A percentile compares a stretch with the other conserved stretches of the same genome.
phyloP scores from a whole-genome alignment of 371 early-diverging fungal species.

The Lichtheimia ornata region DNA sequence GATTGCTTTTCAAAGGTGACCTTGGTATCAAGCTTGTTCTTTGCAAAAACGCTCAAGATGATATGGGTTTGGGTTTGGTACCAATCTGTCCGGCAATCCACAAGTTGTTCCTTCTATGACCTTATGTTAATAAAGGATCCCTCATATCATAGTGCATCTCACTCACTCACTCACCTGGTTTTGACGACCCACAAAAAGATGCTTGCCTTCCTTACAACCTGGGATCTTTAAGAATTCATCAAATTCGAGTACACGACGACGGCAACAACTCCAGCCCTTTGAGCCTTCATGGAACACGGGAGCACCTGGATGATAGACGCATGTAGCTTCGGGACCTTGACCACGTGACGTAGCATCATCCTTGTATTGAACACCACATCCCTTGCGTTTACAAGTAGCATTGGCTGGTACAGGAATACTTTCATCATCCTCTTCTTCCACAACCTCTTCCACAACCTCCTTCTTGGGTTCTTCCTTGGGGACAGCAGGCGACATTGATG shows the following conservation, averaged over 20 bases:
- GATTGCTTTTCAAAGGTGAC: constrained; percentile 57
- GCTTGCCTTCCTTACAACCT: constrained; percentile 86
- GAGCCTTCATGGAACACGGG: constrained; percentile 94
- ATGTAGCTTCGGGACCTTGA: constrained; percentile 57
- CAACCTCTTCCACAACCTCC: constrained; percentile 21
- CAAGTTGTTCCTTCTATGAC: constrained; percentile 50
- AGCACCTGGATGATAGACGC: constrained; percentile 85
- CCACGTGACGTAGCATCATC: constrained; percentile 67
- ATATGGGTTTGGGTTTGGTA: constrained; percentile 88
- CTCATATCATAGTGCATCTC: not conserved
- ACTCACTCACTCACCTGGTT: constrained; percentile 19
- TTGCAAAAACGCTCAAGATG: constrained; percentile 90
- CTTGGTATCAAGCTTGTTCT: constrained; percentile 73
- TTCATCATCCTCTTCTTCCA: constrained; percentile 73
- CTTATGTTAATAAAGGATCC: not conserved
- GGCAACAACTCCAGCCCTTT: constrained; percentile 91
- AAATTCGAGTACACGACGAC: constrained; percentile 91
- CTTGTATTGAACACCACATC: constrained; percentile 74
- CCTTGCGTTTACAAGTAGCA: constrained; percentile 83
- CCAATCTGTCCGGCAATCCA: constrained; percentile 90
- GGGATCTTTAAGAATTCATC: constrained; percentile 94
- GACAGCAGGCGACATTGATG: not conserved
- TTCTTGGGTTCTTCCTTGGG: constrained; percentile 7
- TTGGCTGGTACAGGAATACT: constrained; percentile 71
- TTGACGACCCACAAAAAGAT: constrained; percentile 74